Base-by-base conservation (phyloP, 2,329 filamentous ascomycete species). In the Aspergillus puulaauensis region DNA sequence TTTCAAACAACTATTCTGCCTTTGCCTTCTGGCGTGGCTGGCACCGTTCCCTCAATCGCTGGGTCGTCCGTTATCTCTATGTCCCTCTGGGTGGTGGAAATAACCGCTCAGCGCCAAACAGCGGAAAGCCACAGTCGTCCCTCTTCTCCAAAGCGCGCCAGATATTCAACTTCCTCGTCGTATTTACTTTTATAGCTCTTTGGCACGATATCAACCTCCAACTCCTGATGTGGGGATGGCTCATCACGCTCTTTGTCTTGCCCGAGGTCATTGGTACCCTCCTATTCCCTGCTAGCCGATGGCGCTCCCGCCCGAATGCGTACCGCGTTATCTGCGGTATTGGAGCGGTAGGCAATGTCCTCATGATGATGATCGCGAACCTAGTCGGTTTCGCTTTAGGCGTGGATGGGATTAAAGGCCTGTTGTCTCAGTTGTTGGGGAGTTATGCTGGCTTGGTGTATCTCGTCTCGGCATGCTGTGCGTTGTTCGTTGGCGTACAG, bases 191-290 rank as follows among this genome's bases (percentile, higher is more conserved):
- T 68, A 95, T 99, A 23, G 96, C 95, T 0, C 80, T 99, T 27
- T 99, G 95, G 95, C 95, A 99, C 76, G 95, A 99, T 68, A 96
- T 99, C 69, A 89, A 96, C 76, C 83, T 98, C 31, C 86, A 89
- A 9, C 81, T 99, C 40, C 82, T 99, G 33, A 89, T 96, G 73
- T 99, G 95, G 95, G 93, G 95, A 27, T 99, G 95, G 95, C 82
- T 99, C 40, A 86, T 99, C 62, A 93, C 96, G 0, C 78, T 98
- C 23, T 99, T 99, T 76, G 91, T 99, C 73, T 73, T 97, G 6
- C 95, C 95, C 0, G 95, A 99, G 78, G 85, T 93, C 65, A 77
- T 90, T 7, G 91, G 86, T 0, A 80, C 81, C 0, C 79, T 86
- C 40, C 58, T 93, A 0, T 96, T 99, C 73, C 93, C 93, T 0